phyloP scores from a whole-genome alignment of 331 rosid genomes.

The Dryas integrifolia region DNA sequence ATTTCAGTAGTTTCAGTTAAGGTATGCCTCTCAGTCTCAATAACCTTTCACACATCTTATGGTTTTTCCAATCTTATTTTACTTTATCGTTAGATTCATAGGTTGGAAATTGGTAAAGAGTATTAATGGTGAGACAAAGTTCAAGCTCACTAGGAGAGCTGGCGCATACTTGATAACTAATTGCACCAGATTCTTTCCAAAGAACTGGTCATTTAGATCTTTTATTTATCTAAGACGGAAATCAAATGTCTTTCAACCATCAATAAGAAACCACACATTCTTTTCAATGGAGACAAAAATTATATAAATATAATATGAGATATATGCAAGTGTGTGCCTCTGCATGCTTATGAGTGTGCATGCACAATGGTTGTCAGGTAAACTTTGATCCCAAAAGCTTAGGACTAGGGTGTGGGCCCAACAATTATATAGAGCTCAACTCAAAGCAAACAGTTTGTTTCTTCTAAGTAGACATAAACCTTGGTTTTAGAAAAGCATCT shows the following conservation, averaged over 20 bases:
- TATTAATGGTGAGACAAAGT: background rate
- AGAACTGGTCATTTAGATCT: background rate
- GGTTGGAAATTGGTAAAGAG: background rate
- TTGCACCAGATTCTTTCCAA: background rate
- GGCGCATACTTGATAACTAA: background rate
- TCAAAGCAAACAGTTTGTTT: background rate
- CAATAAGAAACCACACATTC: background rate
- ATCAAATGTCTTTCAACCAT: background rate
- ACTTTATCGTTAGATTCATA: background rate
- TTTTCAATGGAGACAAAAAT: background rate
- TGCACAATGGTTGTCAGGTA: background rate
- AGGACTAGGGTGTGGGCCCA: background rate
- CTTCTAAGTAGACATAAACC: slow-evolving; percentile 7
- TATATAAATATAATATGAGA: background rate
- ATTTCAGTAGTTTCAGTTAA: background rate
- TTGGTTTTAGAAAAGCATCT: background rate
- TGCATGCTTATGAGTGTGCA: background rate
- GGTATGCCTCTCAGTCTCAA: background rate
- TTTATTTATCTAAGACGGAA: background rate
- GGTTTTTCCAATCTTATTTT: background rate
- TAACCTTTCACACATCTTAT: background rate
- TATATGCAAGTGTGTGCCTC: background rate
- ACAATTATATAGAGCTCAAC: slow-evolving; percentile 1
- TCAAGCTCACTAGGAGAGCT: background rate
- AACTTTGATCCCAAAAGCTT: slow-evolving; percentile 4